Conservation (phyloP, 805 yeast species). For the Ogataea saltuana region DNA sequence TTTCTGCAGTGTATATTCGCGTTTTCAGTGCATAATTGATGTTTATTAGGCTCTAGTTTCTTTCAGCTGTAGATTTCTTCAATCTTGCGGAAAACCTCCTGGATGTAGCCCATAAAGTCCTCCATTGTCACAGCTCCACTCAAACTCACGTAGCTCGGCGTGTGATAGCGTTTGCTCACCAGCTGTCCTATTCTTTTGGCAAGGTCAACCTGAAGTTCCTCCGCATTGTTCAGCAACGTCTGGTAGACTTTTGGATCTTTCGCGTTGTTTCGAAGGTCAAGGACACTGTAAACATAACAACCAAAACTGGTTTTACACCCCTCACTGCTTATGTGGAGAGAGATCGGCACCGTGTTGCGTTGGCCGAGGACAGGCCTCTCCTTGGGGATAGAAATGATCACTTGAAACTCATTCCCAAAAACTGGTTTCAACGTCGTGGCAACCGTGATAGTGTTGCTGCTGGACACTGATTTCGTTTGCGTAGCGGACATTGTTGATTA, state of each 20-base stretch:
- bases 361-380: conserved; percentile 19
- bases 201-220: conserved; percentile 43
- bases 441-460: conserved; percentile 17
- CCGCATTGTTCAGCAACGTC: conserved; percentile 44
- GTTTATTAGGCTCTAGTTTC: too few species aligned
- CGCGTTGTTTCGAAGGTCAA: conserved; percentile 31
- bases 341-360: conserved; percentile 36
- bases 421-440: conserved; percentile 25
- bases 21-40: too few species aligned
- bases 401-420: conserved; percentile 30
- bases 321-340: conserved; percentile 35
- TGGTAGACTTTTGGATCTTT: conserved; percentile 36
- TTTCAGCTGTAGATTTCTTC: conserved; percentile 27
- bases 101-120: conserved; percentile 35
- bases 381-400: conserved; percentile 24
- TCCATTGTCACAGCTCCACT: conserved; percentile 41
- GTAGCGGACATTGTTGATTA: conserved; percentile 8
- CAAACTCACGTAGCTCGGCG: conserved; percentile 48
- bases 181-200: conserved; percentile 44
- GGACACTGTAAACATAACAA: conserved; percentile 45
- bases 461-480: conserved; percentile 1
- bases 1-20: neutral
- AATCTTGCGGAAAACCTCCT: conserved; percentile 32
- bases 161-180: conserved; percentile 40
- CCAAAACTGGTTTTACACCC: conserved; percentile 40